Conservation (phyloP, 2,329 filamentous ascomycete species). For the Ascosphaera pollenicola region DNA sequence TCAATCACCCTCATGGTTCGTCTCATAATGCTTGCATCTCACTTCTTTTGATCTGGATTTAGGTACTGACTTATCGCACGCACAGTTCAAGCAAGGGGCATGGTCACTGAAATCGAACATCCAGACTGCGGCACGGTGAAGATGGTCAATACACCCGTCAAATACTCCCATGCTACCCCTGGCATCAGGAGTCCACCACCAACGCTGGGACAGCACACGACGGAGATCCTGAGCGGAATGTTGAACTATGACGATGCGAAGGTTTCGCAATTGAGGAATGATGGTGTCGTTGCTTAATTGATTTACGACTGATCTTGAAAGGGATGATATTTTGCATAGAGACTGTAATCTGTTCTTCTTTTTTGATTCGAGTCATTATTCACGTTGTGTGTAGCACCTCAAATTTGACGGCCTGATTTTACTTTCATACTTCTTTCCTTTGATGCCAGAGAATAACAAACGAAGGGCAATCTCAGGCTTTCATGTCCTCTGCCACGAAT, state of each 20-base stretch:
- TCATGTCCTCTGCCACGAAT: too few species aligned
- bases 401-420: too few species aligned
- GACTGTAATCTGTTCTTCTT: not conserved
- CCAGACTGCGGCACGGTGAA: slow-evolving; percentile 64
- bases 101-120: slow-evolving; percentile 80
- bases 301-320: slow-evolving; percentile 1
- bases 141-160: slow-evolving; percentile 83
- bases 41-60: not conserved
- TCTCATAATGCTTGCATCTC: slow-evolving; percentile 1
- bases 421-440: too few species aligned
- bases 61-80: slow-evolving; percentile 1
- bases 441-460: too few species aligned
- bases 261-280: slow-evolving; percentile 38
- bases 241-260: slow-evolving; percentile 37
- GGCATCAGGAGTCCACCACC: slow-evolving; percentile 60
- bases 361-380: not conserved
- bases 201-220: slow-evolving; percentile 66
- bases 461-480: too few species aligned
- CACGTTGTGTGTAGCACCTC: not conserved
- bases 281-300: slow-evolving; percentile 40
- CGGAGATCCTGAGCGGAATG: slow-evolving; percentile 46
- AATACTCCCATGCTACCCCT: slow-evolving; percentile 68
- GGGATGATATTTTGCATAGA: not conserved
- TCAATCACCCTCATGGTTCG: slow-evolving; percentile 65
- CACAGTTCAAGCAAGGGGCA: slow-evolving; percentile 47